Evolutionary conservation across 2,329 filamentous ascomycete species (phyloP).

Genomic region (Phialemonium atrogriseum): DNA sequence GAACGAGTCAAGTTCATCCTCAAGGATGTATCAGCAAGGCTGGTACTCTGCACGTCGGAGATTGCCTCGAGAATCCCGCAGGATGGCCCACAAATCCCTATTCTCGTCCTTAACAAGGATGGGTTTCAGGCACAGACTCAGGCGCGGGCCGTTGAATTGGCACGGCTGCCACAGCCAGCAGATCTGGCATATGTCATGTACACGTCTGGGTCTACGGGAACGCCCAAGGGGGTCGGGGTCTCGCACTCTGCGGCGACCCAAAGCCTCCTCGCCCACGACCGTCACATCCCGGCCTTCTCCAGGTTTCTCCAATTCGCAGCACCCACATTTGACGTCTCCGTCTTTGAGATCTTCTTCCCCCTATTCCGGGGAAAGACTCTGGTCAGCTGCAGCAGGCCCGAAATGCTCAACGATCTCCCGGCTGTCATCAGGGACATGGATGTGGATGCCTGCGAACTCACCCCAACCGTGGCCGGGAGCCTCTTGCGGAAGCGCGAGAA

Average conservation of each 20-base stretch:
- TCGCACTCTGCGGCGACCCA: conserved; percentile 76
- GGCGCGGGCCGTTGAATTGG: no score
- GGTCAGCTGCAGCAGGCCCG: conserved; percentile 58
- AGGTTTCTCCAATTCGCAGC: conserved; percentile 88
- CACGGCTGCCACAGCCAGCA: conserved; percentile 16
- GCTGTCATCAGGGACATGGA: conserved; percentile 53
- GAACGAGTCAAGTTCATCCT: conserved; percentile 76
- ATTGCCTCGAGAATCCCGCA: conserved; percentile 31
- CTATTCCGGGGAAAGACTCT: conserved; percentile 66
- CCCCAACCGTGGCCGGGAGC: conserved; percentile 77
- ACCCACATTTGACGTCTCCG: conserved; percentile 87
- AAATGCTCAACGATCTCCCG: conserved; percentile 69
- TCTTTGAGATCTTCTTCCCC: conserved; percentile 93
- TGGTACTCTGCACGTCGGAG: conserved; percentile 56
- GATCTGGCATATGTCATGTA: conserved; percentile 84
- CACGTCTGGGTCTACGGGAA: conserved; percentile 82
- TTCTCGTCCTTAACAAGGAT: conserved; percentile 29
- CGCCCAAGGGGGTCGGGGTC: conserved; percentile 78
- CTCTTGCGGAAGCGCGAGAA: conserved; percentile 59
- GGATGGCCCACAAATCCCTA: conserved; percentile 13
- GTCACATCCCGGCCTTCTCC: conserved; percentile 64
- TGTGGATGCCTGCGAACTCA: conserved; percentile 81
- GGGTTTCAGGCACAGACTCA: conserved; percentile 4
- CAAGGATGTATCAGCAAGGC: conserved; percentile 60
- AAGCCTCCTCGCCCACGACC: conserved; percentile 72